These are phyloP conservation scores for Lentinula novae-zelandiae DNA, from an alignment of 1,284 basidiomycete genomes.

Conservation along the genomic window DNA sequence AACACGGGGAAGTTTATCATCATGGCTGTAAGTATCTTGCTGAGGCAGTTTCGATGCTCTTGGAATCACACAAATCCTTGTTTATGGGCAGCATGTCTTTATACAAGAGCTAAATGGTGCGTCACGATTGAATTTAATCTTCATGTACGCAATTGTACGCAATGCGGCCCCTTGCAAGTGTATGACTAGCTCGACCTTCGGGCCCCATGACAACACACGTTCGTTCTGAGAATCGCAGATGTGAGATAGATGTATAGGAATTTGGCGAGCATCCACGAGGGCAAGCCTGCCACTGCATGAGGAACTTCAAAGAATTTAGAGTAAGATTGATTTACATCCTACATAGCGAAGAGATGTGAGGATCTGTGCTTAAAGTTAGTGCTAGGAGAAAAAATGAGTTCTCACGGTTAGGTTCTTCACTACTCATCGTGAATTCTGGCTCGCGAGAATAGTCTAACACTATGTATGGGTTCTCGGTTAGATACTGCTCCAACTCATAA, in stretches of 20 bases:
- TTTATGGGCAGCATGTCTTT: background rate
- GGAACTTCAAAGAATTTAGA: background rate
- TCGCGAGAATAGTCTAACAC: no score
- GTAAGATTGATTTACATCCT: no score
- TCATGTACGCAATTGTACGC: background rate
- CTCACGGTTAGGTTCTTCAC: no score
- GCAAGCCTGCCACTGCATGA: background rate
- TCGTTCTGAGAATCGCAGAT: background rate
- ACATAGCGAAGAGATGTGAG: no score
- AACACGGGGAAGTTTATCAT: background rate
- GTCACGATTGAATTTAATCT: background rate
- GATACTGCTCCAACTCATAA: background rate
- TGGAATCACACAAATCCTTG: background rate
- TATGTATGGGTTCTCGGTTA: no score
- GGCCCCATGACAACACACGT: constrained; percentile 9
- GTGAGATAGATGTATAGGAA: background rate
- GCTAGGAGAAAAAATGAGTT: no score
- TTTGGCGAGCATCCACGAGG: background rate
- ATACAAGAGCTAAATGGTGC: background rate
- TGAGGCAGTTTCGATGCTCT: background rate
- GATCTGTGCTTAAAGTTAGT: no score
- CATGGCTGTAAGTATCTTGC: background rate
- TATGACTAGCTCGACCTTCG: background rate
- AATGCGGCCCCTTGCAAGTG: no score
- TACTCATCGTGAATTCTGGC: no score